Evolutionary conservation across 805 yeast species (phyloP).

Genomic region (Candida railenensis): DNA sequence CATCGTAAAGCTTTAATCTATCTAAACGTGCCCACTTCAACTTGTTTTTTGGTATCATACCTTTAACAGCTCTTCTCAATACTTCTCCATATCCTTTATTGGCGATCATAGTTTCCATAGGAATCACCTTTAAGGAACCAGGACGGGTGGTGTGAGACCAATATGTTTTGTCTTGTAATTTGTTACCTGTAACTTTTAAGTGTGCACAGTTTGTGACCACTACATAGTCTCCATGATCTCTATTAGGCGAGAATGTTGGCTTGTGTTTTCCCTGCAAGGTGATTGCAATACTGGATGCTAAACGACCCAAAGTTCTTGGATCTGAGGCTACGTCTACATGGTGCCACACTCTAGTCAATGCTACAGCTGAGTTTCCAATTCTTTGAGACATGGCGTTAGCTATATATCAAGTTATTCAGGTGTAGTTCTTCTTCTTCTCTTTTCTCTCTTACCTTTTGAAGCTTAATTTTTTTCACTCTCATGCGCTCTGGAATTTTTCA

Average conservation of each 20-base stretch:
- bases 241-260: constrained; percentile 70
- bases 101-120: constrained; percentile 73
- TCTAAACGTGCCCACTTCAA: constrained; percentile 76
- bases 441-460: no score
- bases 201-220: constrained; percentile 91
- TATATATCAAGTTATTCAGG: no score
- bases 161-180: constrained; percentile 75
- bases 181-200: constrained; percentile 81
- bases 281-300: constrained; percentile 85
- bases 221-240: constrained; percentile 95
- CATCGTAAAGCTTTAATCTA: constrained; percentile 85
- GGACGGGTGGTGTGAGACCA: constrained; percentile 90
- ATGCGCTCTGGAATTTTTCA: background rate
- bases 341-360: constrained; percentile 90
- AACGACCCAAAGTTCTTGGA: constrained; percentile 81
- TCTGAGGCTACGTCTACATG: constrained; percentile 90
- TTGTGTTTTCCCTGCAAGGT: constrained; percentile 96
- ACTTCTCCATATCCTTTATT: constrained; percentile 89
- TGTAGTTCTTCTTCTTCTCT: no score
- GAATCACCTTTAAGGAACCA: constrained; percentile 78
- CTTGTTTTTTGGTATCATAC: constrained; percentile 93
- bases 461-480: no score
- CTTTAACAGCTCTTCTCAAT: constrained; percentile 82
- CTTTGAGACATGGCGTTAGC: constrained; percentile 28
- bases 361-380: constrained; percentile 55